Conservation (phyloP, 352 stramenopile species). For the Blastocystis sp. region DNA sequence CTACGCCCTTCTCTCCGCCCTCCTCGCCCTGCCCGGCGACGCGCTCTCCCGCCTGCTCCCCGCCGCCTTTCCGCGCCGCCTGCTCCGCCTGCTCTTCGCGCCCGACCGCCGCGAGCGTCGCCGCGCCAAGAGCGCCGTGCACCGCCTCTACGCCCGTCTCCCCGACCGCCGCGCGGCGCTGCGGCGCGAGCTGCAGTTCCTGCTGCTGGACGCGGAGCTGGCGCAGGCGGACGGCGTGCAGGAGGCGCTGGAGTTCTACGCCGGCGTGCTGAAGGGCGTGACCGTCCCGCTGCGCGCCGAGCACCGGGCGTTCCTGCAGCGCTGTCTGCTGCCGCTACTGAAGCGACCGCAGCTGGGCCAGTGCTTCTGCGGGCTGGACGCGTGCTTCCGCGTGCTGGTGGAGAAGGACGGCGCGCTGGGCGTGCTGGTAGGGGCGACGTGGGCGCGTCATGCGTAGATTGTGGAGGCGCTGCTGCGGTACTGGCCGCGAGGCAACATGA, state of each 20-base stretch:
- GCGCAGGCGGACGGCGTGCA: background rate
- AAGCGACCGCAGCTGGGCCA: background rate
- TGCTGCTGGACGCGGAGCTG: background rate
- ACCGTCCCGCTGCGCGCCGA: slow-evolving; percentile 15
- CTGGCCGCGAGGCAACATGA: slow-evolving; percentile 55
- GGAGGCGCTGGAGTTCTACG: slow-evolving; percentile 36
- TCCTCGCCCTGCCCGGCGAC: background rate
- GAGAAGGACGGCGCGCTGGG: slow-evolving; percentile 31
- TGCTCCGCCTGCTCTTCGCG: slow-evolving; percentile 12
- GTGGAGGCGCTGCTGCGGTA: background rate
- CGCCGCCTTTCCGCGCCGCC: background rate
- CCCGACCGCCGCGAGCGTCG: background rate
- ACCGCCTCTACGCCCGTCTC: slow-evolving; percentile 7
- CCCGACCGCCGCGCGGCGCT: background rate
- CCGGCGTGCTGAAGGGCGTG: slow-evolving; percentile 11
- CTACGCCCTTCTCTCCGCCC: background rate
- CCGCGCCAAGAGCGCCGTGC: background rate
- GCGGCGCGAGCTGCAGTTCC: background rate
- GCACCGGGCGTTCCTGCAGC: slow-evolving; percentile 6
- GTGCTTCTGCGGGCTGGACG: slow-evolving; percentile 21
- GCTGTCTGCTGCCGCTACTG: slow-evolving; percentile 8
- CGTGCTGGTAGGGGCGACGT: background rate
- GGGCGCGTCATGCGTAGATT: background rate
- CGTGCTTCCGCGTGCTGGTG: slow-evolving; percentile 6
- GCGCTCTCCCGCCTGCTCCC: background rate